These are phyloP conservation scores for Saitozyma sp. DNA, from an alignment of 768 basidiomycete genomes.

Conservation along the genomic window DNA sequence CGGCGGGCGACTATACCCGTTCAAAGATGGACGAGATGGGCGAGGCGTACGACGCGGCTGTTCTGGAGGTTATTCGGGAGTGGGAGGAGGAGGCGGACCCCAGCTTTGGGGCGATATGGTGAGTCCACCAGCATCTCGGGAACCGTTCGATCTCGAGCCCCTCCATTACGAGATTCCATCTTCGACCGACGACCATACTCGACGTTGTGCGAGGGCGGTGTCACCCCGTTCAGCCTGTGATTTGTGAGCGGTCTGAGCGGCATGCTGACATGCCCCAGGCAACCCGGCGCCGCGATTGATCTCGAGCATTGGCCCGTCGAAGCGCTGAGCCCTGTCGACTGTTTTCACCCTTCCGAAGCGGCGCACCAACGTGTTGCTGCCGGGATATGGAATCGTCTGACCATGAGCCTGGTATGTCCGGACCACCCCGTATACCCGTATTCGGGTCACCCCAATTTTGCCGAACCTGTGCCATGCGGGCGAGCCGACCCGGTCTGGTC, in stretches of 20 bases:
- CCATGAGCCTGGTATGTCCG: conserved; percentile 25
- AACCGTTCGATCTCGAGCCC: conserved; percentile 25
- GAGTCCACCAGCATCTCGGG: background rate
- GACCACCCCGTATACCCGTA: too few relatives aligned
- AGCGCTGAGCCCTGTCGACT: conserved; percentile 40
- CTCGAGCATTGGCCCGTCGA: conserved; percentile 40
- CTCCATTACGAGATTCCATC: background rate
- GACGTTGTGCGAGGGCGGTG: too few relatives aligned
- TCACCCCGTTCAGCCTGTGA: too few relatives aligned
- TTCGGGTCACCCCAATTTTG: background rate
- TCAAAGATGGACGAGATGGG: conserved; percentile 44
- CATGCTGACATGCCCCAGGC: conserved; percentile 14
- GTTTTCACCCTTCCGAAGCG: conserved; percentile 44
- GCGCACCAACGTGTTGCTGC: conserved; percentile 43
- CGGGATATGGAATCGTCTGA: conserved; percentile 49
- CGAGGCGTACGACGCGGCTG: conserved; percentile 41
- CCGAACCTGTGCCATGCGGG: background rate
- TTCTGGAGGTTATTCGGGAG: conserved; percentile 27
- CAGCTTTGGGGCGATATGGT: conserved; percentile 40
- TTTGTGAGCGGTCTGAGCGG: background rate
- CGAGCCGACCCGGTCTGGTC: background rate
- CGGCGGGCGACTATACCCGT: conserved; percentile 42
- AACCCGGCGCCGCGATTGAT: conserved; percentile 39
- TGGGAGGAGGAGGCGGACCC: conserved; percentile 30
- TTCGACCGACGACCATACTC: background rate